Percentiles rank a stretch among this genome's conserved stretches.
These are phyloP conservation scores for Alternaria brassicae DNA, from an alignment of 2,329 filamentous ascomycete species.

Conservation along the genomic window DNA sequence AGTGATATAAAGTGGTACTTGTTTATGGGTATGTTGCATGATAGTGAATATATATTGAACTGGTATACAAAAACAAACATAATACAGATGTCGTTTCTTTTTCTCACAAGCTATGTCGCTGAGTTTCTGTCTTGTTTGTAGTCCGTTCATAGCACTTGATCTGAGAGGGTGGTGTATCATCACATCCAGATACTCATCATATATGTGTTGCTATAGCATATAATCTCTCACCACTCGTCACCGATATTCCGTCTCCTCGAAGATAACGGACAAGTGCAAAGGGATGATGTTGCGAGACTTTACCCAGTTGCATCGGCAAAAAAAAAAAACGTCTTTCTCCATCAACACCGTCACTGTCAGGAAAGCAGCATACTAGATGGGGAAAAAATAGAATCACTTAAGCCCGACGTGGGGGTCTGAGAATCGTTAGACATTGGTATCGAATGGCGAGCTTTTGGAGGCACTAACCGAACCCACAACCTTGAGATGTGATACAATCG, in stretches of 20 bases:
- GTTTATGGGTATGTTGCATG: background rate
- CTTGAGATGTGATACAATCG: constrained; percentile 22
- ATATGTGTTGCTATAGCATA: background rate
- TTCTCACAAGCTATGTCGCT: background rate
- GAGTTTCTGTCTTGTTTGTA: background rate
- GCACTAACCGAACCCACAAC: constrained; percentile 19
- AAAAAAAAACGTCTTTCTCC: too few species aligned
- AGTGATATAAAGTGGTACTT: background rate
- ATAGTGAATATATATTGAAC: background rate
- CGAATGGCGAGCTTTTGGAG: background rate
- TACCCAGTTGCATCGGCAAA: too few species aligned
- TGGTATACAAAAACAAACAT: background rate
- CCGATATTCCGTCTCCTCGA: background rate
- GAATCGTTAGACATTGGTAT: background rate
- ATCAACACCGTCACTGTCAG: too few species aligned
- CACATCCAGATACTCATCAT: background rate
- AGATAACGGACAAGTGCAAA: too few species aligned
- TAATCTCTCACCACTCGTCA: background rate
- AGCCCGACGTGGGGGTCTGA: constrained; percentile 20
- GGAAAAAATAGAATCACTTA: too few species aligned
- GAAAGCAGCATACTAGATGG: too few species aligned
- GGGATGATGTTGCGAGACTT: too few species aligned
- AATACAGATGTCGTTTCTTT: background rate
- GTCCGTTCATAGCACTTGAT: background rate
- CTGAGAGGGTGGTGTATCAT: background rate